phyloP scores from a whole-genome alignment of 2,329 filamentous ascomycete genomes.

The Botrytis paeoniae region DNA sequence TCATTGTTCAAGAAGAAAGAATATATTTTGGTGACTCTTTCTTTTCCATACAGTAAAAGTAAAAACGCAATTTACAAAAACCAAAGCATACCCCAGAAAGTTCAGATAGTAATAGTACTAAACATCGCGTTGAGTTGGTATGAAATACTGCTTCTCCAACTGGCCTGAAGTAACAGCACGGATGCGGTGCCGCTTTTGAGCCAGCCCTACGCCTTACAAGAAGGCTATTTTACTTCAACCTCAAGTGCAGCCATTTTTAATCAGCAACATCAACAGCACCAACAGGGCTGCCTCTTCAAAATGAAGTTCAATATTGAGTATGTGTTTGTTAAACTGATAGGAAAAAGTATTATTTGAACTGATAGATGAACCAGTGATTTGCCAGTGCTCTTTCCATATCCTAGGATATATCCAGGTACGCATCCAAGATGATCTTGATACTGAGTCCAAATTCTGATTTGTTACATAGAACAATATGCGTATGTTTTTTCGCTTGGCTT shows the following conservation, averaged over 20 bases:
- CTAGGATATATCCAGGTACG: slow-evolving; percentile 62
- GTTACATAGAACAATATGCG: slow-evolving; percentile 67
- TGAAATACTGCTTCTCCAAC: background rate
- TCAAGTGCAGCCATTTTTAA: background rate
- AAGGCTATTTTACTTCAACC: slow-evolving; percentile 11
- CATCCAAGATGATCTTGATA: background rate
- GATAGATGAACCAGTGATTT: slow-evolving; percentile 52
- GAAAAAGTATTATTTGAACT: slow-evolving; percentile 16
- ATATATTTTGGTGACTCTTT: background rate
- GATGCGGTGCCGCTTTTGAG: slow-evolving; percentile 13
- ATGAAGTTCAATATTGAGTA: slow-evolving; percentile 82
- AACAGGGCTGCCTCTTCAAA: slow-evolving; percentile 34
- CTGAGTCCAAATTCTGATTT: slow-evolving; percentile 24
- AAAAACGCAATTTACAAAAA: background rate
- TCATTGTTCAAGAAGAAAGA: background rate
- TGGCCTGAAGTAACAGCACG: background rate
- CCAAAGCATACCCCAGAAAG: background rate
- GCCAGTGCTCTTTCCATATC: slow-evolving; percentile 71
- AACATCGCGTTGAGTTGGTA: background rate
- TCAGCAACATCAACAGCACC: slow-evolving; percentile 14
- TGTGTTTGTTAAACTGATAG: slow-evolving; percentile 26
- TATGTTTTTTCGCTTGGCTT: slow-evolving; percentile 35
- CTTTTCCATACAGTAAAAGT: background rate
- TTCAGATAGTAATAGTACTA: background rate
- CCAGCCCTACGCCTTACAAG: slow-evolving; percentile 7